Evolutionary conservation across 805 yeast species (phyloP).

Genomic region (Monosporozyma siamensis): DNA sequence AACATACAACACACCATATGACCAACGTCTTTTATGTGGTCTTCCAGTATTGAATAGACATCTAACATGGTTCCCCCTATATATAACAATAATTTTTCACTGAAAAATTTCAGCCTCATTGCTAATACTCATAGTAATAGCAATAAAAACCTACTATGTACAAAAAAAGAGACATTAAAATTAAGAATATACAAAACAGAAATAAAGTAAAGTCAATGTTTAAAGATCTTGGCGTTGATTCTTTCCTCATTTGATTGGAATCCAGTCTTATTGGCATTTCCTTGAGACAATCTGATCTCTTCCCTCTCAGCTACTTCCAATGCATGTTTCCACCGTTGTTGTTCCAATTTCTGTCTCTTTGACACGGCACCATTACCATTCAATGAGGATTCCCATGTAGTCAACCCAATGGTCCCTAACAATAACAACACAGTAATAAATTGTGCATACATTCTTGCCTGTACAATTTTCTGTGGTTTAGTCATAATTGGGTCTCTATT

Average conservation of each 20-base stretch:
- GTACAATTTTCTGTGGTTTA: slow-evolving; percentile 70
- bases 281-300: slow-evolving; percentile 11
- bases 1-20: too few species aligned
- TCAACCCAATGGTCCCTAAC: slow-evolving; percentile 57
- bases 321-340: slow-evolving; percentile 41
- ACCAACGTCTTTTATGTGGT: too few species aligned
- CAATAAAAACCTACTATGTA: too few species aligned
- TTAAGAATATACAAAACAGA: too few species aligned
- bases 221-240: slow-evolving; percentile 31
- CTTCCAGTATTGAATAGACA: too few species aligned
- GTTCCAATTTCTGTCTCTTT: slow-evolving; percentile 22
- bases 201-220: slow-evolving; percentile 3
- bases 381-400: slow-evolving; percentile 54
- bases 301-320: slow-evolving; percentile 34
- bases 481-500: slow-evolving; percentile 69
- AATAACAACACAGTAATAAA: slow-evolving; percentile 64
- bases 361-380: slow-evolving; percentile 25
- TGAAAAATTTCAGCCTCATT: too few species aligned
- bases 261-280: slow-evolving; percentile 11
- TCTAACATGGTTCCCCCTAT: too few species aligned
- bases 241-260: slow-evolving; percentile 29
- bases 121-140: too few species aligned
- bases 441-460: slow-evolving; percentile 88
- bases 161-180: too few species aligned
- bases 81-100: too few species aligned